Base-by-base conservation (phyloP, 73 alveolate species). In the Symbiodinium natans region DNA sequence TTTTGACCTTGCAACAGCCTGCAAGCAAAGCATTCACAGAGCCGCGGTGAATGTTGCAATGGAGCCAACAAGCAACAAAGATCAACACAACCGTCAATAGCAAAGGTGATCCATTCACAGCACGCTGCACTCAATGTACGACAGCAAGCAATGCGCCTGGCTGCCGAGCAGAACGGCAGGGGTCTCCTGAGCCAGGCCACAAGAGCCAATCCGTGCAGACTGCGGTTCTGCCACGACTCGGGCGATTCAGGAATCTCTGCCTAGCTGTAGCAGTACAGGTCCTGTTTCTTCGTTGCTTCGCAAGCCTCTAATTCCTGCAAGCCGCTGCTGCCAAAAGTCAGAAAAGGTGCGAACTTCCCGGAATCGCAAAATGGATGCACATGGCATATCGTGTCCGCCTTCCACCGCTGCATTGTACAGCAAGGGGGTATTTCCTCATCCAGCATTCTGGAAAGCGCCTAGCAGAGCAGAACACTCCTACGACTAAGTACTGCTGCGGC, bases 381-480 rank as follows among this genome's bases (percentile, higher is more conserved):
- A 13, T 13, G 59, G 1, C 5, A 13, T 2, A 2, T 52, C n/a
- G 29, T 5, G 17, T 21, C 17, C 82, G 82, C 82, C 82, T 63
- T 63, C 82, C 82, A 63, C 82, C 25, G 82, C 82, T 63, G 38
- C 82, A 63, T 23, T 17, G 82, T 63, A 34, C 82, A 63, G 82
- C 82, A 63, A 29, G 82, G 82, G 36, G 0, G 38, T 1, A 63
- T 34, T 1, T 29, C 38, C 38, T 63, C 36, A 17, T 29, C 82
- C 82, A 23, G 31, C 82, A 63, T 23, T 17, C 36, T 13, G 36
- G 82, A 63, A 23, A 63, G 36, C 38, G 31, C 82, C 82, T 63
- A 34, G 29, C 6, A 7, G 68, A 2, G 68, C 21, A 21, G 68
- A 6, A 52, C 56, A 52, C 21, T 0, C n/a, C n/a, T n/a, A n/a